A percentile compares a stretch with the other conserved stretches of the same genome.
phyloP scores from a whole-genome alignment of 768 basidiomycete species.

The Kwoniella newhampshirensis region DNA sequence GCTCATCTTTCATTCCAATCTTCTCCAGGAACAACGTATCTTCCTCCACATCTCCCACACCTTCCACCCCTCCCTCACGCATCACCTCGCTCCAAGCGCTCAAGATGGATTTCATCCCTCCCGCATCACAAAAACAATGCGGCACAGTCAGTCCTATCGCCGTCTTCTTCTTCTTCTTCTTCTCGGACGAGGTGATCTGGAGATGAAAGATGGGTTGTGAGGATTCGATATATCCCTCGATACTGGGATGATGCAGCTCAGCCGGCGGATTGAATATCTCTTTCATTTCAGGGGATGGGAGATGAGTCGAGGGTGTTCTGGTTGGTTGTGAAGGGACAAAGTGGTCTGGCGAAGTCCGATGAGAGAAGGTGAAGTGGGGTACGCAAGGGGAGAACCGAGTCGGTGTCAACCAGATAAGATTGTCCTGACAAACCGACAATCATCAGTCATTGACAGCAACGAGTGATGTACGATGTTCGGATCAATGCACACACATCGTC shows the following conservation, averaged over 20 bases:
- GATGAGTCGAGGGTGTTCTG: conserved; percentile 1
- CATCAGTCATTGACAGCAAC: no score
- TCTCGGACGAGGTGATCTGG: conserved; percentile 1
- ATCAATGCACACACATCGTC: neutral
- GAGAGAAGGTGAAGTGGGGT: neutral
- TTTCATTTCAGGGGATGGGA: neutral
- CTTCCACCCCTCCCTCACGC: neutral
- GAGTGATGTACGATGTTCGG: no score
- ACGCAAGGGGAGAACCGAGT: neutral
- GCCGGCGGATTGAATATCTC: neutral
- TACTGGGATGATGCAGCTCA: neutral
- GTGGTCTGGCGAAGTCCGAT: neutral
- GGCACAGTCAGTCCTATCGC: conserved; percentile 6
- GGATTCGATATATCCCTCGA: neutral
- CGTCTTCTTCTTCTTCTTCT: neutral
- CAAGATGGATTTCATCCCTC: conserved; percentile 6
- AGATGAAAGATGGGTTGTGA: conserved; percentile 9
- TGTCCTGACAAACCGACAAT: no score
- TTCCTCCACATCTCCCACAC: neutral
- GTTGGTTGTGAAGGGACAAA: neutral
- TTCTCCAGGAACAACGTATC: conserved; percentile 9
- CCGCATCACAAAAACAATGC: conserved; percentile 7
- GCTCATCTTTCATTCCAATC: neutral
- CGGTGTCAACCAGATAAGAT: no score
- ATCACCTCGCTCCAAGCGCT: neutral